A percentile compares a stretch with the other conserved stretches of the same genome.
Conservation (phyloP, 352 stramenopile species). For the Halophytophthora polymorphica region DNA sequence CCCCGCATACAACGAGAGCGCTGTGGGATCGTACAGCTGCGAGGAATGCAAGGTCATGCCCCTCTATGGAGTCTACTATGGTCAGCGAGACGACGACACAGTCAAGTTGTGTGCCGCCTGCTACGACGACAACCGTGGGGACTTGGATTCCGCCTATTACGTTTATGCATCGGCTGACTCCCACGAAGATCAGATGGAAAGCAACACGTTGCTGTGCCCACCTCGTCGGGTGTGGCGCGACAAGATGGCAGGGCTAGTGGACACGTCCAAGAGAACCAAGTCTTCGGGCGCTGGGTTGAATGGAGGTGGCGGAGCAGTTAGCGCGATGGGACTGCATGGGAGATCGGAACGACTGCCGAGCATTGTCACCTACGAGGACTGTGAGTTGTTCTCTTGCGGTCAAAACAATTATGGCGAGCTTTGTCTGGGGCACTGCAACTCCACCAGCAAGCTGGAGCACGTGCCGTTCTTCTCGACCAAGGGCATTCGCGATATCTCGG, state of each 20-base stretch:
- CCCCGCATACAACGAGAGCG: conserved; percentile 68
- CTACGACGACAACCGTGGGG: conserved; percentile 77
- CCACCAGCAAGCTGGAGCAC: conserved; percentile 81
- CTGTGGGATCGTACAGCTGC: conserved; percentile 36
- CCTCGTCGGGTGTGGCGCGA: conserved; percentile 50
- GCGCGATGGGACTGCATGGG: conserved; percentile 5
- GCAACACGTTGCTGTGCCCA: conserved; percentile 40
- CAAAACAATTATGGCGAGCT: conserved; percentile 90
- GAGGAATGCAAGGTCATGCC: conserved; percentile 58
- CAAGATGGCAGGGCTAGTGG: conserved; percentile 40
- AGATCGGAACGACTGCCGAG: conserved; percentile 6
- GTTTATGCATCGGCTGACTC: conserved; percentile 33
- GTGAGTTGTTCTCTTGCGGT: conserved; percentile 83
- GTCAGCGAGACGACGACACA: conserved; percentile 46
- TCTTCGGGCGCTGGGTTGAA: not conserved
- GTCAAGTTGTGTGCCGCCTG: conserved; percentile 67
- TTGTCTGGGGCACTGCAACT: conserved; percentile 84
- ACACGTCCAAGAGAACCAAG: conserved; percentile 36
- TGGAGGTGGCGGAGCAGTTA: conserved; percentile 5
- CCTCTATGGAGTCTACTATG: conserved; percentile 56
- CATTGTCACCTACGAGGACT: conserved; percentile 65
- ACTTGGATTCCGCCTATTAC: conserved; percentile 46
- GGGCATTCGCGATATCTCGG: conserved; percentile 61
- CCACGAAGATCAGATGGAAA: conserved; percentile 33
- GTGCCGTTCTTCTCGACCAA: conserved; percentile 84